Evolutionary conservation across 2,329 filamentous ascomycete species (phyloP).

Genomic region (Apiospora koreana): DNA sequence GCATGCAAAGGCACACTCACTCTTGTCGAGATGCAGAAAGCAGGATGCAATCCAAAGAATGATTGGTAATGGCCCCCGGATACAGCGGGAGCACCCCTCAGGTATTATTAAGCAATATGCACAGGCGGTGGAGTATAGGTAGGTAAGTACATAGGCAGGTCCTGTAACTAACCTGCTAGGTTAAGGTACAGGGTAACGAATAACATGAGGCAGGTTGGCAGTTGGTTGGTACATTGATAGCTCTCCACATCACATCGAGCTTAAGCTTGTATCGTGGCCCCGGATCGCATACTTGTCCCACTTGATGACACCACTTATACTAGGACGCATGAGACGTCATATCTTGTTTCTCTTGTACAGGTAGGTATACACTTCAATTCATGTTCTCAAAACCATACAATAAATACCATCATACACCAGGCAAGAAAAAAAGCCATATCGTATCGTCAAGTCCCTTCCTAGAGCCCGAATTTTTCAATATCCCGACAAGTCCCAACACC

Average conservation of each 20-base stretch:
- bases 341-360: too few species aligned
- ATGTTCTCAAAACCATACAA: background rate
- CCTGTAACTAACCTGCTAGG: too few species aligned
- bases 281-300: background rate
- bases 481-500: background rate
- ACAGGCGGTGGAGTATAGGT: background rate
- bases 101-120: background rate
- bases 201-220: too few species aligned
- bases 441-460: constrained; percentile 8
- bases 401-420: background rate
- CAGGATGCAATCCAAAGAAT: background rate
- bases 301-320: background rate
- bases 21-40: background rate
- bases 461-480: constrained; percentile 7
- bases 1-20: background rate
- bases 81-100: background rate
- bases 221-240: too few species aligned
- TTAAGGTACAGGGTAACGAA: too few species aligned
- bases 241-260: background rate
- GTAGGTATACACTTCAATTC: background rate
- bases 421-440: background rate
- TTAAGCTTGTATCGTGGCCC: background rate
- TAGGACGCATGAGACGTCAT: background rate
- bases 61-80: background rate
- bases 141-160: too few species aligned